Base-by-base conservation (phyloP, 2,329 filamentous ascomycete species). In the Xylaria sp. region DNA sequence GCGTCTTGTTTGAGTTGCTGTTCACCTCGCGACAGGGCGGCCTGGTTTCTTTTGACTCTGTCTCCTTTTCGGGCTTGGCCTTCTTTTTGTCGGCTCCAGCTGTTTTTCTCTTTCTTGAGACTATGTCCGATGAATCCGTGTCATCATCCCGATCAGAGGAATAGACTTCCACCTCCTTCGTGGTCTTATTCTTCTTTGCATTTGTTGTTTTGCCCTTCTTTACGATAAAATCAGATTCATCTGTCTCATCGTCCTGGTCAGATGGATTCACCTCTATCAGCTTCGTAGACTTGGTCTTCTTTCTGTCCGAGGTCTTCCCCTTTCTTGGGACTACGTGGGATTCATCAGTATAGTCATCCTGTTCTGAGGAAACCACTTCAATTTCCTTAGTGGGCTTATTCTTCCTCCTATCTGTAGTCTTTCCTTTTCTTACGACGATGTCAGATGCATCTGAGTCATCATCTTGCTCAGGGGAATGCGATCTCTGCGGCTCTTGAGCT, bases 21-120 rank as follows among this genome's bases (percentile, higher is more conserved):
- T 65, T 63, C 16, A 66, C 59, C 54, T 71, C 68, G 35, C 62
- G 64, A 13, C 70, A 60, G 18, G 66, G 61, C 3, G 50, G 48
- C 39, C 30, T 66, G 46, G 46, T 46, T 10, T 58, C 59, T 35
- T 58, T 9, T 54, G 53, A 18, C 16, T 63, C 52, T 37, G 23
- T 16, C n/a, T 18, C 23, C 55, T 66, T 16, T 16, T 16, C 16
- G 16, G 16, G 16, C 16, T 16, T 16, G 16, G 16, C 16, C 16
- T 16, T 58, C 42, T 60, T 67, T 48, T 57, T 64, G 16, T 42
- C 9, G 37, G 37, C 8, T 5, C 37, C 37, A 6, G 8, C 37
- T 13, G 37, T 42, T 11, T 19, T 58, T 18, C 0, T 55, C 54
- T 48, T 59, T 68, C 53, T 55, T 64, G 13, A 19, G 35, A 55